Conservation (phyloP, 129 eudicot genomes). For the Artemisia tridentata region DNA sequence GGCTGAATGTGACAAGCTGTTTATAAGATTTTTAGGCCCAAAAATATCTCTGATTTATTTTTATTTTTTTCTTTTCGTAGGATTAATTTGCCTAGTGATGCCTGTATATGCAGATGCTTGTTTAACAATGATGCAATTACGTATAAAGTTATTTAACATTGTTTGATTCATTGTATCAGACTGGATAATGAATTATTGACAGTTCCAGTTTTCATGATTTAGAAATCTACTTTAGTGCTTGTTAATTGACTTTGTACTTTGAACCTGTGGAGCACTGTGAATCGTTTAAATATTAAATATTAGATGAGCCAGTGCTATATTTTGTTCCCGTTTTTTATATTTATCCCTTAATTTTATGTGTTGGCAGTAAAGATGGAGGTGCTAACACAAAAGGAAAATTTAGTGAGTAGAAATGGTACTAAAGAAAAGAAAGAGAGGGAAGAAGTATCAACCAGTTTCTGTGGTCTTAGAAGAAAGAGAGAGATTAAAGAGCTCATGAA, state of each 20-base stretch:
- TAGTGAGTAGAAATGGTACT: slow-evolving; percentile 21
- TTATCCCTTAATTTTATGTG: not conserved
- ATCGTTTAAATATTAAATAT: too few relatives aligned
- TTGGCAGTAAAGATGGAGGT: slow-evolving; percentile 42
- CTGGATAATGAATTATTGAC: not conserved
- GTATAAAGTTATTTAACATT: not conserved
- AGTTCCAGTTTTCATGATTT: not conserved
- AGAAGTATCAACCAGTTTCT: slow-evolving; percentile 18
- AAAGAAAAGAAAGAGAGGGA: slow-evolving; percentile 23
- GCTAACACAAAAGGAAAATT: slow-evolving; percentile 36
- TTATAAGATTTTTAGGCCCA: not conserved
- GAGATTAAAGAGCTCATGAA: slow-evolving; percentile 23
- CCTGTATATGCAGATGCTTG: not conserved
- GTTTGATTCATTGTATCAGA: not conserved
- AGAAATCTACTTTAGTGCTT: not conserved
- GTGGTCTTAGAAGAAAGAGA: slow-evolving; percentile 35
- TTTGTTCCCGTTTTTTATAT: slow-evolving; percentile 11
- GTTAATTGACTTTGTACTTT: not conserved
- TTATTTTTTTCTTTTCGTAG: not conserved
- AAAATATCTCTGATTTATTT: not conserved
- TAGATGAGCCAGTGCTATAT: not conserved
- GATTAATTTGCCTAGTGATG: slow-evolving; percentile 2
- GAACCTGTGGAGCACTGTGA: too few relatives aligned
- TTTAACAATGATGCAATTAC: slow-evolving; percentile 6
- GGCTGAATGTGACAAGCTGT: too few relatives aligned